These are phyloP conservation scores for Dendrobium catenatum DNA, from an alignment of 106 monocot species.

Conservation along the genomic window DNA sequence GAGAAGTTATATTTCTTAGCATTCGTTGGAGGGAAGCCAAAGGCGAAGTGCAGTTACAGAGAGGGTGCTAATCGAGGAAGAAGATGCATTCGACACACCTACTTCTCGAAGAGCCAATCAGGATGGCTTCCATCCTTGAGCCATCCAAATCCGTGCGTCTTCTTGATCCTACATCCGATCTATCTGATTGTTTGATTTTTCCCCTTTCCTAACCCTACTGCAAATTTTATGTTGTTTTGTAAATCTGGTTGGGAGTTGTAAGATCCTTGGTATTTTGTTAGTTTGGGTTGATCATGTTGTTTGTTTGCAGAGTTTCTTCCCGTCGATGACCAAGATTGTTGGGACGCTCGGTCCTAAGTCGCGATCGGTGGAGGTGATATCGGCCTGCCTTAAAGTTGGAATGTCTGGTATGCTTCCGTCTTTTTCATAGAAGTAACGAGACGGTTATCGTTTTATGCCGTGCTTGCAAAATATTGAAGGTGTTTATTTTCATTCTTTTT, in stretches of 20 bases:
- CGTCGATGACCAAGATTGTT: conserved; percentile 97
- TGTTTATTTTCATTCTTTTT: neutral
- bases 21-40: neutral
- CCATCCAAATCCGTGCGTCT: conserved; percentile 69
- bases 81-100: conserved; percentile 82
- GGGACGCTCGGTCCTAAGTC: conserved; percentile 97
- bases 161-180: neutral
- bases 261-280: neutral
- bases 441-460: neutral
- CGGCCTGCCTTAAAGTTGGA: conserved; percentile 87
- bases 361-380: conserved; percentile 74
- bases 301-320: conserved; percentile 80
- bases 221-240: neutral
- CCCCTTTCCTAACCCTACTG: neutral
- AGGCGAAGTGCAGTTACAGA: neutral
- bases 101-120: conserved; percentile 92
- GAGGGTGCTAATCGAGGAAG: neutral
- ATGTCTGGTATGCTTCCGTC: conserved; percentile 77
- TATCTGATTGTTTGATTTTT: too few relatives aligned
- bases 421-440: neutral
- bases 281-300: neutral
- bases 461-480: neutral
- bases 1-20: neutral
- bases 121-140: conserved; percentile 99
- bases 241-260: neutral